A percentile compares a stretch with the other conserved stretches of the same genome.
These are phyloP conservation scores for Leccinum rimulosum DNA, from an alignment of 768 basidiomycete genomes.

Conservation along the genomic window DNA sequence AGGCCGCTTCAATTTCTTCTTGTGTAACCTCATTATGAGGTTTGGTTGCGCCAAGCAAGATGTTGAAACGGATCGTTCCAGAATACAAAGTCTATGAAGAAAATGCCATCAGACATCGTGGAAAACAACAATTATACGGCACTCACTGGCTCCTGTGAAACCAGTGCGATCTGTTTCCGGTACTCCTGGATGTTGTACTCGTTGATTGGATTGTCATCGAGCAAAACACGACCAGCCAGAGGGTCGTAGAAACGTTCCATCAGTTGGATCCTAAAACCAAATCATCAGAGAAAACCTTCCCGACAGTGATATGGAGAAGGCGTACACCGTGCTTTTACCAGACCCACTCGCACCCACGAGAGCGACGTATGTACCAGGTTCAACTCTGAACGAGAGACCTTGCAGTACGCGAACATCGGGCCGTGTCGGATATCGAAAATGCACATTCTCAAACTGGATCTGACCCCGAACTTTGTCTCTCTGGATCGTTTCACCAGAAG, in stretches of 20 bases:
- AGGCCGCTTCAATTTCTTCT: slow-evolving; percentile 82
- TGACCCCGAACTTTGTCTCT: slow-evolving; percentile 50
- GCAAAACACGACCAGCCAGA: slow-evolving; percentile 64
- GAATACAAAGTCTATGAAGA: slow-evolving; percentile 68
- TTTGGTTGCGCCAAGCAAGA: slow-evolving; percentile 81
- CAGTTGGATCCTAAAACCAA: slow-evolving; percentile 59
- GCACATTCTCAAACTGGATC: slow-evolving; percentile 74
- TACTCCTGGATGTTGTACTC: slow-evolving; percentile 84
- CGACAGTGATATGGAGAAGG: slow-evolving; percentile 2
- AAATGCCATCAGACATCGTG: background rate
- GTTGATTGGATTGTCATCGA: slow-evolving; percentile 73
- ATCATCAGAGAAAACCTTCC: background rate
- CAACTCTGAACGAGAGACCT: slow-evolving; percentile 64
- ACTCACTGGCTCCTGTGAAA: slow-evolving; percentile 78
- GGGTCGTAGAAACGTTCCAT: slow-evolving; percentile 89
- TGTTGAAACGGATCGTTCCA: slow-evolving; percentile 90
- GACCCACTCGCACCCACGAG: slow-evolving; percentile 80
- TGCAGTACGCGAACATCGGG: slow-evolving; percentile 82
- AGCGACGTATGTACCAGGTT: slow-evolving; percentile 81
- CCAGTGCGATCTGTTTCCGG: slow-evolving; percentile 83
- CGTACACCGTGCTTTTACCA: slow-evolving; percentile 79
- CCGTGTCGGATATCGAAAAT: slow-evolving; percentile 91
- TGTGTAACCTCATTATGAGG: slow-evolving; percentile 77
- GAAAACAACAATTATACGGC: slow-evolving; percentile 7
- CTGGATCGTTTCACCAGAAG: slow-evolving; percentile 54